Percentiles rank a stretch among this genome's conserved stretches.
Evolutionary conservation across 768 basidiomycete genomes (phyloP).

Genomic region (Macrolepiota fuliginosa): DNA sequence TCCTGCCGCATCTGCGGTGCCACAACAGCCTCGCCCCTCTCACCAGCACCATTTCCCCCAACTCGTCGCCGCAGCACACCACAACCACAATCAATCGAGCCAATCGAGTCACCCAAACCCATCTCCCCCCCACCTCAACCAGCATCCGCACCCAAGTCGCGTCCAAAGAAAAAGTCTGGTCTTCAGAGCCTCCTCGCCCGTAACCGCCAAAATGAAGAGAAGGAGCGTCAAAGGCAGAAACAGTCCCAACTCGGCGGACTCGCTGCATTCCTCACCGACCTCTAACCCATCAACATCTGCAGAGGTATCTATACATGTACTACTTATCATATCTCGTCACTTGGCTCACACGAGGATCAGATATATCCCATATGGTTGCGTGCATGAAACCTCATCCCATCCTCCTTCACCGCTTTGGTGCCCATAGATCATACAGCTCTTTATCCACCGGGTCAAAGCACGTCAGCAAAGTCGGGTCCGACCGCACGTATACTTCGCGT

Average conservation of each 20-base stretch:
- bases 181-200: constrained; percentile 64
- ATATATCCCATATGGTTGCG: neutral
- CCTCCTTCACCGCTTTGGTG: constrained; percentile 39
- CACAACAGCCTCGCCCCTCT: neutral
- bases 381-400: neutral
- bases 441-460: constrained; percentile 76
- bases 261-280: constrained; percentile 50
- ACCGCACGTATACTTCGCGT: constrained; percentile 48
- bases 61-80: constrained; percentile 7
- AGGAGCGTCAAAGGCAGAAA: constrained; percentile 29
- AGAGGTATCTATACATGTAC: constrained; percentile 9
- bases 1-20: constrained; percentile 12
- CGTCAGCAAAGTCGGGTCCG: constrained; percentile 65
- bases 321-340: neutral
- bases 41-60: neutral
- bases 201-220: constrained; percentile 49
- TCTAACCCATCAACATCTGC: constrained; percentile 20
- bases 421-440: constrained; percentile 80
- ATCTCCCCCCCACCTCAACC: constrained; percentile 9
- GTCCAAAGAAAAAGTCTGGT: constrained; percentile 52
- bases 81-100: constrained; percentile 7
- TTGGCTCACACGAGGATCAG: neutral
- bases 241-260: constrained; percentile 33
- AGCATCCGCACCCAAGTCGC: constrained; percentile 28
- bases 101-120: neutral